These are phyloP conservation scores for Gypsophila paniculata DNA, from an alignment of 179 eudicot species.

Conservation along the genomic window DNA sequence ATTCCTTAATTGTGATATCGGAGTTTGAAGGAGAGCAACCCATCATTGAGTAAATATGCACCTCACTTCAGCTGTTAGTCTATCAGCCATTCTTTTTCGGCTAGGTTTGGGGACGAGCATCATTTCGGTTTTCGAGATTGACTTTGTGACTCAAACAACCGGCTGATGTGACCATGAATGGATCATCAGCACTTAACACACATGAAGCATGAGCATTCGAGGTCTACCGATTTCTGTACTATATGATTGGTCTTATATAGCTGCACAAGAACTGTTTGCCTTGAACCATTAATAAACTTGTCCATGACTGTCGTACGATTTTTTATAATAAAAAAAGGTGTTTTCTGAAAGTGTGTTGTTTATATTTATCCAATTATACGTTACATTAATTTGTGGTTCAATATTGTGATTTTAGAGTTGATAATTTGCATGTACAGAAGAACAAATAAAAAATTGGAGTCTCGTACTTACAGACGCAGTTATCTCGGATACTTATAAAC, in stretches of 20 bases:
- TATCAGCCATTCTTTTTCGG: neutral
- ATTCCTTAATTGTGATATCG: slow-evolving; percentile 81
- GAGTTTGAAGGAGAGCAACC: slow-evolving; percentile 95
- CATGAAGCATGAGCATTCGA: neutral
- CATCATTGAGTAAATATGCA: slow-evolving; percentile 25
- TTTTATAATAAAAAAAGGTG: neutral
- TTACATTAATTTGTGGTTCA: neutral
- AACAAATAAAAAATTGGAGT: too few relatives aligned
- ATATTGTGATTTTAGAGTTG: neutral
- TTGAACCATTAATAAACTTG: neutral
- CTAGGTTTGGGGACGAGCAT: slow-evolving; percentile 6
- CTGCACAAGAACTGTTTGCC: neutral
- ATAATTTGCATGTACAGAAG: neutral
- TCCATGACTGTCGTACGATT: neutral
- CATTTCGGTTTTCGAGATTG: neutral
- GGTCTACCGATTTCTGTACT: neutral
- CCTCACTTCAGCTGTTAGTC: neutral
- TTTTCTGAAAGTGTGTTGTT: neutral
- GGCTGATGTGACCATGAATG: neutral
- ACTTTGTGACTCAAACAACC: neutral
- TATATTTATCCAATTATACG: too few relatives aligned
- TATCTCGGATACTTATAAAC: too few relatives aligned
- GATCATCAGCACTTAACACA: neutral
- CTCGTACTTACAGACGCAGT: too few relatives aligned
- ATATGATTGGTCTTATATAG: neutral